Conservation (phyloP, 805 yeast species). For the Barnettozyma californica region DNA sequence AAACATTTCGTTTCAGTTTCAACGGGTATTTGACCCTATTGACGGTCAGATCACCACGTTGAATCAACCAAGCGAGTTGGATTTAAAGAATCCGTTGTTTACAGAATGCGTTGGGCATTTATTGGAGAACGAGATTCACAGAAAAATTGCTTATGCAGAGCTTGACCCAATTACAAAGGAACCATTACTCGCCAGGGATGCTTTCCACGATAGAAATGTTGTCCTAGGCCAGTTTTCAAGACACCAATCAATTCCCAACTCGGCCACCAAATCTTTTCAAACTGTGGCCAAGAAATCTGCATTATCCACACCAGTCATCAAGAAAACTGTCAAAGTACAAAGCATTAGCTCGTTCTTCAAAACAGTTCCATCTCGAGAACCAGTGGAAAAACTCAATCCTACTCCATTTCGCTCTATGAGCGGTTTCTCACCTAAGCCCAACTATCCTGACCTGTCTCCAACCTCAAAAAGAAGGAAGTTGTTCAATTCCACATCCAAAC, state of each 20-base stretch:
- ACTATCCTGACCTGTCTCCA: conserved; percentile 14
- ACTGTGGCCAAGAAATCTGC: neutral
- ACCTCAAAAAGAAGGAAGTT: conserved; percentile 19
- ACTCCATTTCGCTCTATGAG: neutral
- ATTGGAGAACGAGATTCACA: conserved; percentile 42
- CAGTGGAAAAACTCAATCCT: neutral
- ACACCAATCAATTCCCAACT: neutral
- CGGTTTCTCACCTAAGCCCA: neutral
- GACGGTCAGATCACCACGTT: conserved; percentile 46
- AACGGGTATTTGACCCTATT: conserved; percentile 77
- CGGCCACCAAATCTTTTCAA: neutral
- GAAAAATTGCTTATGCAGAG: conserved; percentile 55
- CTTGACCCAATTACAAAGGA: conserved; percentile 50
- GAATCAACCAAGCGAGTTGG: conserved; percentile 44
- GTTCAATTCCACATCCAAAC: conserved; percentile 9
- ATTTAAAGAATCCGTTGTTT: conserved; percentile 20
- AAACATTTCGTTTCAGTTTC: conserved; percentile 72
- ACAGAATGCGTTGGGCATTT: conserved; percentile 37
- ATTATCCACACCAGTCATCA: neutral
- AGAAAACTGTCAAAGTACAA: neutral
- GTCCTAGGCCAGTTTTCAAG: neutral
- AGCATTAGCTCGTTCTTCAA: conserved; percentile 17
- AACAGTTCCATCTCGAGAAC: neutral
- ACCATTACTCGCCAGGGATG: conserved; percentile 18
- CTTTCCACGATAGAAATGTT: neutral